Conservation (phyloP, 306 rosid species). For the Quercus berberidifolia region DNA sequence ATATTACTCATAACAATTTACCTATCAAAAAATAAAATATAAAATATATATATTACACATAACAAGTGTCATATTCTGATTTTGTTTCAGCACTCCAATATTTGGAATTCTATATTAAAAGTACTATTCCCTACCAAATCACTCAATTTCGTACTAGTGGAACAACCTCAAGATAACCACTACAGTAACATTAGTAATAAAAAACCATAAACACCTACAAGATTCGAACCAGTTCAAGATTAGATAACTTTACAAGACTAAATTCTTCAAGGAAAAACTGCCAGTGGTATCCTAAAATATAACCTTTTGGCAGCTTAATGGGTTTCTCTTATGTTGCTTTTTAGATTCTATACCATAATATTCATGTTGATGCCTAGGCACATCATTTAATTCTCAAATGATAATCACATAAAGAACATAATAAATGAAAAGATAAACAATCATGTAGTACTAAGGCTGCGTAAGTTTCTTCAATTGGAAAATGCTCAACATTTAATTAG, state of each 20-base stretch:
- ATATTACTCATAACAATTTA: no score
- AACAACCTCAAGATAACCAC: background rate
- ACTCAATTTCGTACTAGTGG: background rate
- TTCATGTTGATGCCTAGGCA: background rate
- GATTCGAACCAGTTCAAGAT: background rate
- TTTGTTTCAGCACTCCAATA: no score
- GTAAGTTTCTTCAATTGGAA: background rate
- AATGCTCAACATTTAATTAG: background rate
- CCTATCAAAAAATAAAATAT: no score
- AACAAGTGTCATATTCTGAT: no score
- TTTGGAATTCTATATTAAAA: no score
- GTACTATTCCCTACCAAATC: no score
- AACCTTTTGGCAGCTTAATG: background rate
- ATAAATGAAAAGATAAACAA: background rate
- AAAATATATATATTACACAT: no score
- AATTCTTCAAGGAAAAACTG: background rate
- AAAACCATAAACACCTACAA: background rate
- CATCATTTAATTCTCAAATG: background rate
- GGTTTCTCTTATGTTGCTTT: no score
- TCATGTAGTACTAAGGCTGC: background rate
- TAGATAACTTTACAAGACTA: background rate
- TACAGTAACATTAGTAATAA: background rate
- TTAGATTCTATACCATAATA: background rate
- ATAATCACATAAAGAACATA: background rate
- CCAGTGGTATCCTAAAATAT: background rate